These are phyloP conservation scores for Botryotinia convoluta DNA, from an alignment of 2,329 filamentous ascomycete genomes.

Conservation along the genomic window DNA sequence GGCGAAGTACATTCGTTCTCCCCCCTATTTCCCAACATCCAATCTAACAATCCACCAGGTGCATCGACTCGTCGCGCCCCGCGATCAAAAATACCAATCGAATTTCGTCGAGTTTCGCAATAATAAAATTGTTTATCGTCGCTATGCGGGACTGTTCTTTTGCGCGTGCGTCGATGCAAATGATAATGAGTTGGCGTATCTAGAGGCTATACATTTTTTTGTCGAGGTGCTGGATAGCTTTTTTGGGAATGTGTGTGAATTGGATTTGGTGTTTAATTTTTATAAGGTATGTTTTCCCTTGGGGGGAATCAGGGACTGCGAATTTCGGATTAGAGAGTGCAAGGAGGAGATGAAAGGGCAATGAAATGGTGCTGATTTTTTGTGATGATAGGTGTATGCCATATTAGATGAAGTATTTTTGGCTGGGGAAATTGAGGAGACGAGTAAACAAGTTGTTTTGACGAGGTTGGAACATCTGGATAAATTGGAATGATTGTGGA, in stretches of 20 bases:
- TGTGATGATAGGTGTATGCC: conserved; percentile 72
- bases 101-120: conserved; percentile 97
- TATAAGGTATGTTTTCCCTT: conserved; percentile 53
- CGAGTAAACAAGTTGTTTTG: conserved; percentile 95
- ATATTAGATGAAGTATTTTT: conserved; percentile 98
- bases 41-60: conserved; percentile 53
- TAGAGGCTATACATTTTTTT: conserved; percentile 99
- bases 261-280: conserved; percentile 84
- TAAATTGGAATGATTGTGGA: conserved; percentile 70
- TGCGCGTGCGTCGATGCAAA: conserved; percentile 99
- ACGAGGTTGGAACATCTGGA: conserved; percentile 93
- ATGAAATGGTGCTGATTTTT: conserved; percentile 11
- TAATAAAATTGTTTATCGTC: conserved; percentile 95
- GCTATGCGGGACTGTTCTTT: conserved; percentile 98
- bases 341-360: background rate
- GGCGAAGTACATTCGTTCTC: conserved; percentile 66
- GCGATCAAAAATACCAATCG: conserved; percentile 98
- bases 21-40: background rate
- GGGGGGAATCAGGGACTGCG: background rate
- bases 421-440: conserved; percentile 97
- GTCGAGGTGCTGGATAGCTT: conserved; percentile 98
- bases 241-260: conserved; percentile 97
- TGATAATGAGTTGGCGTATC: conserved; percentile 94
- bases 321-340: background rate
- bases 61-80: conserved; percentile 93